Conservation (phyloP, 164 flowering plant genomes). For the Umbellularia californica region DNA sequence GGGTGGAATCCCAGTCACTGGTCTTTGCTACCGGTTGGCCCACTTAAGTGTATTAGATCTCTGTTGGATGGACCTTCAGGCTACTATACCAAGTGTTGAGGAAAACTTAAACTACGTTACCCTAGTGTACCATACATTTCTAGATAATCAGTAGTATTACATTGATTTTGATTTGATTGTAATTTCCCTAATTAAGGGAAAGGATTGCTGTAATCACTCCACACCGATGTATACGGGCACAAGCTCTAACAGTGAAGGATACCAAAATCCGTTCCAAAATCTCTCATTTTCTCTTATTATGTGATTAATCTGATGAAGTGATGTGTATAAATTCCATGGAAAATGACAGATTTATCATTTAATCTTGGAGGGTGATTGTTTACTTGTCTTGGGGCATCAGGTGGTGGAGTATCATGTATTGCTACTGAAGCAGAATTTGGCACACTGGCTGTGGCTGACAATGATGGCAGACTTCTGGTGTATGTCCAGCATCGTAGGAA, state of each 20-base stretch:
- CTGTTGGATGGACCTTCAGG: background rate
- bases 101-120: background rate
- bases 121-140: background rate
- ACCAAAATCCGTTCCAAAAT: background rate
- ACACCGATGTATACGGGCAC: no score
- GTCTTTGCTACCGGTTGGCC: no score
- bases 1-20: no score
- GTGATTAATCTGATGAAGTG: background rate
- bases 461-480: slow-evolving; percentile 42
- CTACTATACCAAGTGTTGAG: background rate
- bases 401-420: slow-evolving; percentile 50
- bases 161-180: no score
- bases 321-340: background rate
- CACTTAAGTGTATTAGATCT: no score
- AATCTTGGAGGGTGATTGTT: background rate
- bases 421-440: slow-evolving; percentile 50
- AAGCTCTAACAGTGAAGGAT: no score
- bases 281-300: background rate
- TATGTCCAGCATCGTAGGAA: slow-evolving; percentile 18
- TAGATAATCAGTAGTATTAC: background rate
- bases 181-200: no score
- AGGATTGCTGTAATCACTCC: no score
- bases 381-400: slow-evolving; percentile 24
- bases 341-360: background rate
- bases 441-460: slow-evolving; percentile 54